These are phyloP conservation scores for Trichoderma afroharzianum DNA, from an alignment of 2,329 filamentous ascomycete species.

Conservation along the genomic window DNA sequence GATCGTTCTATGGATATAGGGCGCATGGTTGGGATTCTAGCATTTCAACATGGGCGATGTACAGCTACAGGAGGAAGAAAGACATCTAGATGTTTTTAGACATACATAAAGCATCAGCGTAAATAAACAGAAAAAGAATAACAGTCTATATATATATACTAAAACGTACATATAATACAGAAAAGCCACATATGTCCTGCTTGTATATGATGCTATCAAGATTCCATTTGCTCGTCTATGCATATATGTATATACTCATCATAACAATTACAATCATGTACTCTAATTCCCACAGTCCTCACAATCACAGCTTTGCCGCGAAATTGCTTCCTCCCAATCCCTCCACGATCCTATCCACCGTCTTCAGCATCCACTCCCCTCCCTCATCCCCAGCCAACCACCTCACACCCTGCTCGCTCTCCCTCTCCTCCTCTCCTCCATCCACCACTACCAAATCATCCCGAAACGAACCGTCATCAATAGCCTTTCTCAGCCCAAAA, in stretches of 20 bases:
- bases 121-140: neutral
- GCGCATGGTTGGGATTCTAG: neutral
- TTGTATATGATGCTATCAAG: neutral
- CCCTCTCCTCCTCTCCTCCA: conserved; percentile 34
- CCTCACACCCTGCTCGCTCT: conserved; percentile 32
- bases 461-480: conserved; percentile 60
- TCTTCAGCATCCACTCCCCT: conserved; percentile 44
- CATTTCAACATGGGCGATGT: neutral
- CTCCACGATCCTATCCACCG: conserved; percentile 43
- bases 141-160: neutral
- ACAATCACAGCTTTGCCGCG: conserved; percentile 26
- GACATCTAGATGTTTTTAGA: neutral
- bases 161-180: neutral
- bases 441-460: conserved; percentile 32
- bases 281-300: neutral
- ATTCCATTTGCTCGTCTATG: neutral
- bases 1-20: neutral
- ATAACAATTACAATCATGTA: neutral
- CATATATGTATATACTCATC: neutral
- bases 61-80: neutral
- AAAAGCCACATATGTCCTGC: neutral
- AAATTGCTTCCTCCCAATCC: conserved; percentile 44
- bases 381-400: conserved; percentile 46
- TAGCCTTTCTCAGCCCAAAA: conserved; percentile 73
- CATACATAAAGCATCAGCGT: neutral